A percentile compares a stretch with the other conserved stretches of the same genome.
These are phyloP conservation scores for Choiromyces venosus DNA, from an alignment of 495 filamentous ascomycete genomes.

Conservation along the genomic window DNA sequence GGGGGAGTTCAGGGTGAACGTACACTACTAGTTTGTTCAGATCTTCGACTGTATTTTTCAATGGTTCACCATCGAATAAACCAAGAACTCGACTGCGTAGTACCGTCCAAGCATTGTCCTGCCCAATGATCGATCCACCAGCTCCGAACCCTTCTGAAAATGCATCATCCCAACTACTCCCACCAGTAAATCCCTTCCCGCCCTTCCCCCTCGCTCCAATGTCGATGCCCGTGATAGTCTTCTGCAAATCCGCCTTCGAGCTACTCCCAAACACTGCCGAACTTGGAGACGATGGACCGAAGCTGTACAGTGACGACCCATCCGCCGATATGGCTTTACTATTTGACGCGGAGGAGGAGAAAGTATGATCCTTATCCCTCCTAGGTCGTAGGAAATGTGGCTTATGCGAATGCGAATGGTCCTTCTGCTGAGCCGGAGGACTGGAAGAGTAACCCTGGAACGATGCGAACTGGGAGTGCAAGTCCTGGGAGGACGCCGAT, in stretches of 20 bases:
- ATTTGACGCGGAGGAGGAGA: constrained; percentile 87
- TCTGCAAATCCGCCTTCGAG: constrained; percentile 68
- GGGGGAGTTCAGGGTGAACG: no score
- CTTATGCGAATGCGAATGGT: constrained; percentile 56
- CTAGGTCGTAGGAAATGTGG: constrained; percentile 85
- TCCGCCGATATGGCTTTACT: constrained; percentile 78
- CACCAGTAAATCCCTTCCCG: constrained; percentile 37
- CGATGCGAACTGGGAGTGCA: constrained; percentile 12
- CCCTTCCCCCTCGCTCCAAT: constrained; percentile 41
- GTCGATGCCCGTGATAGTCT: constrained; percentile 44
- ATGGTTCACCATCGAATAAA: constrained; percentile 88
- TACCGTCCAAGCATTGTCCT: constrained; percentile 92
- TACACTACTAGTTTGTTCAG: constrained; percentile 72
- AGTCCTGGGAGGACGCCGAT: constrained; percentile 12
- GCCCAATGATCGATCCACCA: constrained; percentile 56
- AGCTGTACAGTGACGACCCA: constrained; percentile 65
- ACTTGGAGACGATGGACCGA: constrained; percentile 66
- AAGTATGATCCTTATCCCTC: constrained; percentile 76
- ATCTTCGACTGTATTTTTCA: constrained; percentile 86
- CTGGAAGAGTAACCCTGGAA: constrained; percentile 20
- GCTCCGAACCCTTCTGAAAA: constrained; percentile 49
- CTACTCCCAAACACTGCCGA: constrained; percentile 66
- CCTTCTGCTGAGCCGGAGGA: constrained; percentile 55
- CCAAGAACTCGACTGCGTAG: constrained; percentile 84
- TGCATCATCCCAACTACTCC: constrained; percentile 52